phyloP scores from a whole-genome alignment of 495 filamentous ascomycete species.

The Chaetomidium leptoderma region DNA sequence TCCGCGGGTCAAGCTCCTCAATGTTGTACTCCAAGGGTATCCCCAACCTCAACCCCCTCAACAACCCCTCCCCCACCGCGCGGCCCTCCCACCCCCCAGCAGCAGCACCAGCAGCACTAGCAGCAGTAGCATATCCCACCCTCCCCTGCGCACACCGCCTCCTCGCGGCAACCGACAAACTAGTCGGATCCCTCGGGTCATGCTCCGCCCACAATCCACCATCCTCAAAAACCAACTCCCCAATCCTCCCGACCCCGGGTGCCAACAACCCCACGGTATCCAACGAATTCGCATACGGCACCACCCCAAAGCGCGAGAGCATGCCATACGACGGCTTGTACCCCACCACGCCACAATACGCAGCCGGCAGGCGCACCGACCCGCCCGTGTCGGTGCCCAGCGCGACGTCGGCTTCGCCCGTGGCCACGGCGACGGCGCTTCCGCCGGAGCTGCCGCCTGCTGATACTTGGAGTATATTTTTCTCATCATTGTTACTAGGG shows the following conservation, averaged over 20 bases:
- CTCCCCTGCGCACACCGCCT: slow-evolving; percentile 48
- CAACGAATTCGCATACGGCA: slow-evolving; percentile 92
- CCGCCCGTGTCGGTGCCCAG: slow-evolving; percentile 95
- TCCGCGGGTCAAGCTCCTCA: slow-evolving; percentile 59
- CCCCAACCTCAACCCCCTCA: slow-evolving; percentile 55
- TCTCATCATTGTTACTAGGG: background rate
- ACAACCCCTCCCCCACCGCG: slow-evolving; percentile 24
- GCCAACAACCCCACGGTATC: slow-evolving; percentile 88
- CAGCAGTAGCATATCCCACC: slow-evolving; percentile 33
- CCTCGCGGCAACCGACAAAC: slow-evolving; percentile 53
- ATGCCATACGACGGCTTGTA: slow-evolving; percentile 79
- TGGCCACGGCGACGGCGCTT: slow-evolving; percentile 80
- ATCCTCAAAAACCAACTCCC: slow-evolving; percentile 50
- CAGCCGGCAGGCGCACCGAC: slow-evolving; percentile 84
- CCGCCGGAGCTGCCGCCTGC: slow-evolving; percentile 92
- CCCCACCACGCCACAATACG: slow-evolving; percentile 80
- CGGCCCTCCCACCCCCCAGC: slow-evolving; percentile 7
- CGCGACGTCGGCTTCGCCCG: slow-evolving; percentile 66
- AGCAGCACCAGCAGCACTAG: slow-evolving; percentile 18
- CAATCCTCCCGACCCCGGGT: slow-evolving; percentile 43
- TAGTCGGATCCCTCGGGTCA: slow-evolving; percentile 76
- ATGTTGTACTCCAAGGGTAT: slow-evolving; percentile 87
- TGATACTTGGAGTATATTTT: slow-evolving; percentile 37
- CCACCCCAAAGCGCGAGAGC: slow-evolving; percentile 78
- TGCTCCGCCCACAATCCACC: slow-evolving; percentile 43